Conservation (phyloP, 768 basidiomycete species). For the Sutorius australiensis region DNA sequence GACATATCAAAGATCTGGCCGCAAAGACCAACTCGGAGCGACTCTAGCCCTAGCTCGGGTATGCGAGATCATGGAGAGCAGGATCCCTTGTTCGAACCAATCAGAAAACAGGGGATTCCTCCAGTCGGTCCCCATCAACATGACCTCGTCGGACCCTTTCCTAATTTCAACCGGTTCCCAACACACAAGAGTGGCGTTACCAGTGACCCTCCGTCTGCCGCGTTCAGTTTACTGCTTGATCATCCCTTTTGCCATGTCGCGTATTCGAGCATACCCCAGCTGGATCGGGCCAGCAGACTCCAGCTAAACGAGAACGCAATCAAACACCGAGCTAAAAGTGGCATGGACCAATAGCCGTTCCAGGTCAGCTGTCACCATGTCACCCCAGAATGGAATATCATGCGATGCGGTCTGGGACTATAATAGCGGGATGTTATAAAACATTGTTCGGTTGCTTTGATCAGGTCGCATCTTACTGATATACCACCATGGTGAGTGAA, state of each 20-base stretch:
- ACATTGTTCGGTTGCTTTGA: slow-evolving; percentile 10
- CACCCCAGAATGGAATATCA: slow-evolving; percentile 22
- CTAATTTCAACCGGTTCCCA: neutral
- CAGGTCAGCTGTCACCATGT: slow-evolving; percentile 15
- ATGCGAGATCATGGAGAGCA: neutral
- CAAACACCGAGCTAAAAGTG: neutral
- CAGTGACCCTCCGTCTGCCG: neutral
- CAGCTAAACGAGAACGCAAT: neutral
- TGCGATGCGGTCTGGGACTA: slow-evolving; percentile 14
- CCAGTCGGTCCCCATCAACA: neutral
- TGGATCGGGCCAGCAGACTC: neutral
- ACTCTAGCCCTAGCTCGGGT: neutral
- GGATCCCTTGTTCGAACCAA: no score
- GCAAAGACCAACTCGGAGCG: no score
- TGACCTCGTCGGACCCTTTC: neutral
- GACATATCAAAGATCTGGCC: neutral
- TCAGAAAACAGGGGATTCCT: neutral
- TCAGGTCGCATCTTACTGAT: slow-evolving; percentile 7
- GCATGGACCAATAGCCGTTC: neutral
- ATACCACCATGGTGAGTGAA: slow-evolving; percentile 23
- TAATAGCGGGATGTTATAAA: slow-evolving; percentile 2
- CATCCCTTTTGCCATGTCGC: neutral
- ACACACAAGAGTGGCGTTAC: neutral
- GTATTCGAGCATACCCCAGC: neutral
- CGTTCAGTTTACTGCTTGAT: neutral